These are phyloP conservation scores for Phaeosphaeriaceae sp. DNA, from an alignment of 2,329 filamentous ascomycete species.

Conservation along the genomic window DNA sequence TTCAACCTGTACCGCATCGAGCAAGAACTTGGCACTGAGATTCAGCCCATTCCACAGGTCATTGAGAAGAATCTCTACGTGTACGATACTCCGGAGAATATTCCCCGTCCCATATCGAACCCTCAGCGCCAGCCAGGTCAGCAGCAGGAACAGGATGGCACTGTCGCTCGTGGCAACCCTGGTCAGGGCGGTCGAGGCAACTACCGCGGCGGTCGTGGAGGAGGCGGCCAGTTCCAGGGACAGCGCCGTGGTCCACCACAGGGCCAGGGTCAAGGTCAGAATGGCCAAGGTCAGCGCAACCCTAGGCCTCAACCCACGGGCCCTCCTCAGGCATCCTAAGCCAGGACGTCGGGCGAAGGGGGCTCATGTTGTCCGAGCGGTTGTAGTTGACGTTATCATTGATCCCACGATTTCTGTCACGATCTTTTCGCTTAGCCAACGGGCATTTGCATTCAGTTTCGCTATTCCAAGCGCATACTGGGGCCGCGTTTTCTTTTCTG, in stretches of 20 bases:
- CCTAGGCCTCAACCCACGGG: conserved; percentile 41
- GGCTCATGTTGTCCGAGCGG: conserved; percentile 35
- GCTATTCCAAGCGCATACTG: conserved; percentile 34
- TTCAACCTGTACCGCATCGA: conserved; percentile 99
- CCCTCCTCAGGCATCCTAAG: conserved; percentile 36
- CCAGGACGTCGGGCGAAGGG: conserved; percentile 10
- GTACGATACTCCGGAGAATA: conserved; percentile 94
- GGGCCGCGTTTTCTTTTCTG: conserved; percentile 33
- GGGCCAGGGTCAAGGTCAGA: conserved; percentile 24
- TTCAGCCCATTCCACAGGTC: conserved; percentile 89
- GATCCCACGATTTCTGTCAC: conserved; percentile 27
- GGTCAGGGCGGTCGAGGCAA: conserved; percentile 37
- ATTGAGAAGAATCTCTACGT: conserved; percentile 99
- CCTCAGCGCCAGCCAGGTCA: conserved; percentile 45
- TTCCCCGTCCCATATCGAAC: conserved; percentile 80
- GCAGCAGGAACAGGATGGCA: conserved; percentile 37
- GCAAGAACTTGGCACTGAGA: conserved; percentile 95
- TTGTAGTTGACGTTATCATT: conserved; percentile 35
- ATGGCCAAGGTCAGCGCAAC: conserved; percentile 36
- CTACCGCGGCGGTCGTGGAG: conserved; percentile 45
- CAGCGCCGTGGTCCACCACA: conserved; percentile 37
- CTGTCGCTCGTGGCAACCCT: conserved; percentile 26
- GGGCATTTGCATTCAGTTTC: conserved; percentile 29
- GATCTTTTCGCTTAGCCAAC: conserved; percentile 41
- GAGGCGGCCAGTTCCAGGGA: conserved; percentile 43